phyloP scores from a whole-genome alignment of 2,329 filamentous ascomycete species.

The Fusarium chuoi region DNA sequence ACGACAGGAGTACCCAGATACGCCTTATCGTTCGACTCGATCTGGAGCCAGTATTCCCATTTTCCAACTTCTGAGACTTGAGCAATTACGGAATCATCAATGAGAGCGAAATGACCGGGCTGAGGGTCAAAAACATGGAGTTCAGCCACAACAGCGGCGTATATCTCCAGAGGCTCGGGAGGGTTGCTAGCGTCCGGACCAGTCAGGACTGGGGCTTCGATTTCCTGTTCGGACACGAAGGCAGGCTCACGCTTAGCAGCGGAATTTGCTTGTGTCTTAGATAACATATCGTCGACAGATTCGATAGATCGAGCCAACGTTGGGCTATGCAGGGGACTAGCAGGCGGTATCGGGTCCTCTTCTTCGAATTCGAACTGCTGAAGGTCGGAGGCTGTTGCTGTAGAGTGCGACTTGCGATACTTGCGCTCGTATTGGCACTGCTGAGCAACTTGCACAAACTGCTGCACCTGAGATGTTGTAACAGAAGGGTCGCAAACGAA shows the following conservation, averaged over 20 bases:
- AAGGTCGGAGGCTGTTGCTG: slow-evolving; percentile 84
- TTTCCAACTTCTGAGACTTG: slow-evolving; percentile 86
- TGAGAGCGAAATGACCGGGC: slow-evolving; percentile 83
- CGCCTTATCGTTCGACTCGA: slow-evolving; percentile 77
- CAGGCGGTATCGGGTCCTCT: slow-evolving; percentile 71
- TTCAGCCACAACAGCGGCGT: slow-evolving; percentile 81
- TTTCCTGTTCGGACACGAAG: slow-evolving; percentile 47
- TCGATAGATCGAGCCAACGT: slow-evolving; percentile 64
- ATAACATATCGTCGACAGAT: slow-evolving; percentile 67
- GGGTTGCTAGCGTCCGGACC: slow-evolving; percentile 50
- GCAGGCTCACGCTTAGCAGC: slow-evolving; percentile 56
- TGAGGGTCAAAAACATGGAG: slow-evolving; percentile 94
- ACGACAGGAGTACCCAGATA: slow-evolving; percentile 89
- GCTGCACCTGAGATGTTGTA: slow-evolving; percentile 74
- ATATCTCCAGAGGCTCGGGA: slow-evolving; percentile 76
- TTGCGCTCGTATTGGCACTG: slow-evolving; percentile 99
- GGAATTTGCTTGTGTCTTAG: slow-evolving; percentile 60
- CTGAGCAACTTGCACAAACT: slow-evolving; percentile 84
- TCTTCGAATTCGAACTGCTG: slow-evolving; percentile 81
- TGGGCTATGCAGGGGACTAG: slow-evolving; percentile 71
- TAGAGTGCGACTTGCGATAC: slow-evolving; percentile 81
- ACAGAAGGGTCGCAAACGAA: slow-evolving; percentile 90
- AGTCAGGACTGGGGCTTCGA: slow-evolving; percentile 42
- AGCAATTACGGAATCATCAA: slow-evolving; percentile 79
- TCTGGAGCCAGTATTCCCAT: slow-evolving; percentile 97